Evolutionary conservation across 2,329 filamentous ascomycete genomes (phyloP).

Genomic region (Cladosporium oxysporum): DNA sequence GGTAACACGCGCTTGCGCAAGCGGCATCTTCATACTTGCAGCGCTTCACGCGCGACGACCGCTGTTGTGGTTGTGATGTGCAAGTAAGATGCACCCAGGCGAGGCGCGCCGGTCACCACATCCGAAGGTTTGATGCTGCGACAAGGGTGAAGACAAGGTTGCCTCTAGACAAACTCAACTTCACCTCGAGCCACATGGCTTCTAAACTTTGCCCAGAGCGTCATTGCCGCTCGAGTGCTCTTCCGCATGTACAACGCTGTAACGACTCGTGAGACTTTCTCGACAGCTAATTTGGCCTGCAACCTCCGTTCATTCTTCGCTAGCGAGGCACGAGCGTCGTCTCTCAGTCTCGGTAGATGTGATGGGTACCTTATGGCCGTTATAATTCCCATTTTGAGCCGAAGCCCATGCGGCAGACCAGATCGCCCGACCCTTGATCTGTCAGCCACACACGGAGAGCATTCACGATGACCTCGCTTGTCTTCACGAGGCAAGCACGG

Average conservation of each 20-base stretch:
- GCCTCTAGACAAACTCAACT: slow-evolving; percentile 18
- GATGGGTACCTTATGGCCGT: slow-evolving; percentile 3
- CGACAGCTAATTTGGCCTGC: slow-evolving; percentile 2
- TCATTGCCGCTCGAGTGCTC: not conserved
- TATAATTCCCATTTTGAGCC: slow-evolving; percentile 6
- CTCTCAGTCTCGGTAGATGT: slow-evolving; percentile 5
- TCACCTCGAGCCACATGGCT: slow-evolving; percentile 16
- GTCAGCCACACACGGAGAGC: not conserved
- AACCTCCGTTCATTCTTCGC: not conserved
- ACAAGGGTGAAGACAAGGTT: slow-evolving; percentile 18
- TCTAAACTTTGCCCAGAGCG: slow-evolving; percentile 16
- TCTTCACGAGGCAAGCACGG: slow-evolving; percentile 4
- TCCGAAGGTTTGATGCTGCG: not conserved
- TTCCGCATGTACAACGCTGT: slow-evolving; percentile 3
- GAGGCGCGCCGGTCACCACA: slow-evolving; percentile 14
- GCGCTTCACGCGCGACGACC: not conserved
- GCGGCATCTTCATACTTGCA: slow-evolving; percentile 14
- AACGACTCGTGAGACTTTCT: slow-evolving; percentile 10
- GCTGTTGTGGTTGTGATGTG: not conserved
- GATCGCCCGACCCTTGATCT: not conserved
- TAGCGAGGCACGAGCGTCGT: not conserved
- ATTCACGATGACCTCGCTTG: not conserved
- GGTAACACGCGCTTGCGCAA: slow-evolving; percentile 15
- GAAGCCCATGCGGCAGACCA: not conserved
- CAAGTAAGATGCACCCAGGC: slow-evolving; percentile 2